Evolutionary conservation across 371 early-diverging fungal genomes (phyloP).

Genomic region (Astathelohania contejeani): DNA sequence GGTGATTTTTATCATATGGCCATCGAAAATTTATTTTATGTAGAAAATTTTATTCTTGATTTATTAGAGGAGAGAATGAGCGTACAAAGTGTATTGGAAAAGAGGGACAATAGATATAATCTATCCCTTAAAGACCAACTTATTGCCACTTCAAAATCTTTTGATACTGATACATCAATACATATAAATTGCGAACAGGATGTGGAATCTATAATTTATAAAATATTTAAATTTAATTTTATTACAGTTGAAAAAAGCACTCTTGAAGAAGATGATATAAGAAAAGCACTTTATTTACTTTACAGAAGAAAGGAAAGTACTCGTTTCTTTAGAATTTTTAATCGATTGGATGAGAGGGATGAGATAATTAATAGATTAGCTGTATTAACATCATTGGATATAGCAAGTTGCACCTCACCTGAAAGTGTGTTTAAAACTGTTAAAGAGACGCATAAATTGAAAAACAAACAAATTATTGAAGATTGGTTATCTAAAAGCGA

Average conservation of each 20-base stretch:
- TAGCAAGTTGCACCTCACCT: conserved; percentile 3
- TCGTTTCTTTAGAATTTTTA: conserved; percentile 33
- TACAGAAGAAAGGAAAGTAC: conserved; percentile 30
- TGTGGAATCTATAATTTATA: conserved; percentile 37
- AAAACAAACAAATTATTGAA: neutral
- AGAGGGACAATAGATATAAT: too few species aligned
- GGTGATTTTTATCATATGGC: too few species aligned
- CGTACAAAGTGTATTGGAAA: too few species aligned
- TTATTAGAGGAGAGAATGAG: too few species aligned
- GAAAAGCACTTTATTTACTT: conserved; percentile 20
- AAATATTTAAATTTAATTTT: conserved; percentile 15
- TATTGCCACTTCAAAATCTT: conserved; percentile 8
- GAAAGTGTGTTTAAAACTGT: conserved; percentile 5
- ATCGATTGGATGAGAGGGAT: neutral
- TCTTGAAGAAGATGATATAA: conserved; percentile 1
- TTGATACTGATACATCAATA: conserved; percentile 10
- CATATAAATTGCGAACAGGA: conserved; percentile 47
- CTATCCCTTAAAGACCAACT: conserved; percentile 21
- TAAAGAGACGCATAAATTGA: neutral
- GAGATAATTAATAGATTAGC: conserved; percentile 23
- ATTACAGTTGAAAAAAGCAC: neutral
- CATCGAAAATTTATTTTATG: too few species aligned
- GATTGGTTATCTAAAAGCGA: too few species aligned
- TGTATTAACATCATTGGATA: conserved; percentile 15
- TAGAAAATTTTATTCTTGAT: too few species aligned